Conservation (phyloP, 495 filamentous ascomycete genomes). For the Lasiosphaeriaceae sp. region DNA sequence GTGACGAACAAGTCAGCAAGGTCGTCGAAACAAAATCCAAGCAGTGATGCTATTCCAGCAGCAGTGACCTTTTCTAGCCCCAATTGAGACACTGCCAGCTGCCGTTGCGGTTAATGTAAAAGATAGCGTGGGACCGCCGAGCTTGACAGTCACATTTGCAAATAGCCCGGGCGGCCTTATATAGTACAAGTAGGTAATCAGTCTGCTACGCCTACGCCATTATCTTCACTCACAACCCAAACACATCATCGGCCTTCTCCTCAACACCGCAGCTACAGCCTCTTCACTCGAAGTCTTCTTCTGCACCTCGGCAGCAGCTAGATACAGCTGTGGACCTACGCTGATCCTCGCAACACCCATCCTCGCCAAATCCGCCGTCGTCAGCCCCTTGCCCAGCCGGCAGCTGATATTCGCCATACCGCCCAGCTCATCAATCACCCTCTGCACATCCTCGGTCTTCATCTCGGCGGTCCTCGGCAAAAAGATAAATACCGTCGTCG, state of each 20-base stretch:
- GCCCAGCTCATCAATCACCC: constrained; percentile 29
- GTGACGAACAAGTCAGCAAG: too few species aligned
- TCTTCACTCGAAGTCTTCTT: constrained; percentile 5
- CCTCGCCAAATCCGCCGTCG: constrained; percentile 28
- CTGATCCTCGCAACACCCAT: constrained; percentile 48
- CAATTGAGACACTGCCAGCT: too few species aligned
- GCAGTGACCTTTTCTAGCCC: too few species aligned
- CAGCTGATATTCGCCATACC: constrained; percentile 30
- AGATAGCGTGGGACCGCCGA: too few species aligned
- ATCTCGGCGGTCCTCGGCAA: constrained; percentile 25
- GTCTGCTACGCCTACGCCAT: too few species aligned
- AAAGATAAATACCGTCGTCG: constrained; percentile 48
- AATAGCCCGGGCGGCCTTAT: too few species aligned
- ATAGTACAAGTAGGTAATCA: too few species aligned
- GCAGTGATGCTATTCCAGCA: too few species aligned
- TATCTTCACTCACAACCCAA: too few species aligned
- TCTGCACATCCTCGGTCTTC: constrained; percentile 29
- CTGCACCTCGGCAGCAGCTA: constrained; percentile 5
- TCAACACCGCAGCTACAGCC: background rate
- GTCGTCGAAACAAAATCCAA: too few species aligned
- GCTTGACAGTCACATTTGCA: too few species aligned
- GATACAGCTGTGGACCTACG: constrained; percentile 28
- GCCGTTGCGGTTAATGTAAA: too few species aligned
- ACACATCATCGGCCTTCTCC: background rate
- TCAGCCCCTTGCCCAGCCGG: constrained; percentile 13